phyloP scores from a whole-genome alignment of 116 monocot species.

The Papilionanthe hybrid region DNA sequence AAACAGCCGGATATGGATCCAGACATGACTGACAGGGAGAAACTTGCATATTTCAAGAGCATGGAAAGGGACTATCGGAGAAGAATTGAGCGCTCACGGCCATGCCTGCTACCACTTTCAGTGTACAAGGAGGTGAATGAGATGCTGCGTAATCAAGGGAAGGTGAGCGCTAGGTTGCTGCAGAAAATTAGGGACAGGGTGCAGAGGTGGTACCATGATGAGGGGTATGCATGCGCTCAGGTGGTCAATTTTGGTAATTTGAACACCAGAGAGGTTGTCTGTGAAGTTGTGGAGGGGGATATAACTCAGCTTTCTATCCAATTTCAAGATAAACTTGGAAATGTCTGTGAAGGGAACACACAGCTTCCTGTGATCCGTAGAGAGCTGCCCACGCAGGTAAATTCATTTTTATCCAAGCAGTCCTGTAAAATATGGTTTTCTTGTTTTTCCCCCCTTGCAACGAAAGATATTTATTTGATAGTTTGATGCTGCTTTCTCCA shows the following conservation, averaged over 20 bases:
- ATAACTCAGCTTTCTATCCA: slow-evolving; percentile 79
- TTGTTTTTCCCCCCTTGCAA: not conserved
- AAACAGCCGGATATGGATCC: slow-evolving; percentile 77
- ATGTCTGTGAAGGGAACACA: slow-evolving; percentile 82
- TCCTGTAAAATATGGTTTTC: not conserved
- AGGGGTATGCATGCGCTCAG: slow-evolving; percentile 95
- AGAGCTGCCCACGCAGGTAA: slow-evolving; percentile 88
- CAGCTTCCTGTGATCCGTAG: slow-evolving; percentile 59
- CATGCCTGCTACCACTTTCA: slow-evolving; percentile 65
- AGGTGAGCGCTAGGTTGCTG: slow-evolving; percentile 87
- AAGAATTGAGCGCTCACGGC: slow-evolving; percentile 60
- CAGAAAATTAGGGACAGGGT: slow-evolving; percentile 88
- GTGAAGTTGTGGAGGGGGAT: slow-evolving; percentile 97
- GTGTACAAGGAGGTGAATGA: slow-evolving; percentile 58
- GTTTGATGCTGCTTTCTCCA: not conserved
- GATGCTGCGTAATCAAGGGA: slow-evolving; percentile 72
- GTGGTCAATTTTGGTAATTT: slow-evolving; percentile 97
- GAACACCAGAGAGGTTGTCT: slow-evolving; percentile 90
- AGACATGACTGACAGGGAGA: slow-evolving; percentile 95
- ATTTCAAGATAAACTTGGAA: slow-evolving; percentile 97
- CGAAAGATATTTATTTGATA: not conserved
- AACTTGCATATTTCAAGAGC: slow-evolving; percentile 68
- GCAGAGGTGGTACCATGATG: slow-evolving; percentile 97
- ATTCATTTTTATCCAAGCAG: not conserved
- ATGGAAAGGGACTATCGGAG: slow-evolving; percentile 83